These are phyloP conservation scores for Pelargonium citronellum DNA, from an alignment of 441 rosid genomes.

Conservation along the genomic window DNA sequence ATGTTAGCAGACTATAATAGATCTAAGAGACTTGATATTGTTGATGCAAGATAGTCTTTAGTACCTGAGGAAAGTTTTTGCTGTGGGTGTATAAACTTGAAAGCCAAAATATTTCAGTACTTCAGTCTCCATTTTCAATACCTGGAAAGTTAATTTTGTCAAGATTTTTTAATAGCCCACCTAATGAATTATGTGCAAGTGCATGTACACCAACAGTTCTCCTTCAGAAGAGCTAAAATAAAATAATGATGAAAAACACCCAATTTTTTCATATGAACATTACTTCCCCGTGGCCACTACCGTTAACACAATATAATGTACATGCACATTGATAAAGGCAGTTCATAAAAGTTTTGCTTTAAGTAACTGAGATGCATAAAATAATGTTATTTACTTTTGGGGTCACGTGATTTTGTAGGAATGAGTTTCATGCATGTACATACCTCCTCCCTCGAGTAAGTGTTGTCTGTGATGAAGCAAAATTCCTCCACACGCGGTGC, in stretches of 20 bases:
- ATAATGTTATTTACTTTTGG: not conserved
- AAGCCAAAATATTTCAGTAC: constrained; percentile 56
- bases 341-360: not conserved
- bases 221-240: not conserved
- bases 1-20: not conserved
- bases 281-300: not conserved
- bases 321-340: not conserved
- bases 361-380: not conserved
- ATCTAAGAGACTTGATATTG: constrained; percentile 1
- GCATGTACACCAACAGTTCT: not conserved
- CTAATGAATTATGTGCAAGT: not conserved
- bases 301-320: not conserved
- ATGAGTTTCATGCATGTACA: not conserved
- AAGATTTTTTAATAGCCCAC: not conserved
- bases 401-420: not conserved
- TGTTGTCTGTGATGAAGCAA: constrained; percentile 70
- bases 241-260: not conserved
- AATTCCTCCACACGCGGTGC: constrained; percentile 66
- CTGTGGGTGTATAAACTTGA: constrained; percentile 65
- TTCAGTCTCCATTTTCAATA: constrained; percentile 69
- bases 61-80: constrained; percentile 82
- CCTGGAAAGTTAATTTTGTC: constrained; percentile 37
- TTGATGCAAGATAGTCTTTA: constrained; percentile 13
- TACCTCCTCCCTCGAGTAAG: constrained; percentile 61
- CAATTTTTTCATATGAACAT: not conserved